These are phyloP conservation scores for Inonotus hispidus DNA, from an alignment of 1,284 basidiomycete species.

Conservation along the genomic window DNA sequence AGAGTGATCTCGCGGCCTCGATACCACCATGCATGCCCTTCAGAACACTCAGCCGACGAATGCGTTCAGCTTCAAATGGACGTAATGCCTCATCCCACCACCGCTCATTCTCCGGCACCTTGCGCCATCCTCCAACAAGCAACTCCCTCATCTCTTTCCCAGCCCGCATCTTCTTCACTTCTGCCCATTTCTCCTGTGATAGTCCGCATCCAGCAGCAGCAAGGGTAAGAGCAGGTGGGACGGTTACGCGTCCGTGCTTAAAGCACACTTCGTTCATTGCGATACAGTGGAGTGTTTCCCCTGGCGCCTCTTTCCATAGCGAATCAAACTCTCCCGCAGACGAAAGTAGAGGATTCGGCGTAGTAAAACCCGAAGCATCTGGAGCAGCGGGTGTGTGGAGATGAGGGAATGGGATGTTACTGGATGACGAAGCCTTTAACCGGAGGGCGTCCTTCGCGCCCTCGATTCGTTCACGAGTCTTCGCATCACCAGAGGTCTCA, in stretches of 20 bases:
- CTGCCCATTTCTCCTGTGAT: constrained; percentile 1
- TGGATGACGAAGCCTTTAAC: constrained; percentile 16
- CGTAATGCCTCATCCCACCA: constrained; percentile 18
- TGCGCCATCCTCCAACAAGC: constrained; percentile 11
- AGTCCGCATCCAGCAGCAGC: constrained; percentile 46
- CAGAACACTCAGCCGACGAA: constrained; percentile 3
- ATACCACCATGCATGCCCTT: constrained; percentile 10
- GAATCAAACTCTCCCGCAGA: constrained; percentile 3
- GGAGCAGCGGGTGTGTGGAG: constrained; percentile 25
- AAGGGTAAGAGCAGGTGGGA: constrained; percentile 61
- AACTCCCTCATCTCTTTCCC: constrained; percentile 9
- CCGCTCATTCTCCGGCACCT: constrained; percentile 9
- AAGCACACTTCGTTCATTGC: constrained; percentile 66
- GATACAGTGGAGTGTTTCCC: constrained; percentile 57
- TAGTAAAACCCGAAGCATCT: constrained; percentile 8
- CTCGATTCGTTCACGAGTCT: constrained; percentile 14
- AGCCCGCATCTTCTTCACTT: not conserved
- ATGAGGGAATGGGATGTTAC: constrained; percentile 23
- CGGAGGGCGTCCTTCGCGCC: constrained; percentile 18
- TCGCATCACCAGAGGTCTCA: not conserved
- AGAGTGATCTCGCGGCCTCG: constrained; percentile 1
- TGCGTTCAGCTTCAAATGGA: constrained; percentile 13
- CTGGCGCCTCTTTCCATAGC: constrained; percentile 11
- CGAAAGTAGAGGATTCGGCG: constrained; percentile 22
- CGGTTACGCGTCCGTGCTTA: constrained; percentile 71